Evolutionary conservation across 2,329 filamentous ascomycete genomes (phyloP), one percentile per base, ranked within the genome.

Genomic region (Graphilbum fragrans): DNA sequence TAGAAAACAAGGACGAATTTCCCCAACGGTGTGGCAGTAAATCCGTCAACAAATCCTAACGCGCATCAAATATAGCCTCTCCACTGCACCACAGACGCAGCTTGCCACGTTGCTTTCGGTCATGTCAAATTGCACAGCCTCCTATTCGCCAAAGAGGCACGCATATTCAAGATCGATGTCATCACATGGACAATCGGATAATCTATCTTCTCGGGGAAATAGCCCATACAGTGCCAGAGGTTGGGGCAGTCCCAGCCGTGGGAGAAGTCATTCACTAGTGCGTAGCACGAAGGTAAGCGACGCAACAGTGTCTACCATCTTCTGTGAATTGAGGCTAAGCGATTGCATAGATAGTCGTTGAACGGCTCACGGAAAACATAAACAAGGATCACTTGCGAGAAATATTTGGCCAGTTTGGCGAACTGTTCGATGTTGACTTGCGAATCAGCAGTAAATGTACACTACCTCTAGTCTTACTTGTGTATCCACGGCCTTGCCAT

Each of bases 321-420:
- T 19, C 25, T 20, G 33, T 25, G 19, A 38, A 19, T 31, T 22
- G 25, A 35, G 37, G 37, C 27, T 34, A 34, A 34, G n/a, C 7
- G 32, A 19, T 21, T 17, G 8, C 25, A 3, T 53, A 95, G 85
- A 88, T 98, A 57, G 86, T 98, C 17, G 83, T 98, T 37, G 92
- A 98, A 61, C 88, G 93, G 48, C 70, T 98, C 55, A 94, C 90
- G 4, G 94, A 93, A 60, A 96, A 94, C 55, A 82, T 98, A 52
- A 93, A 85, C 44, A 85, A 90, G 58, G 74, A 75, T 17, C 92
- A 98, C 54, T 67, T 98, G 7, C 74, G 77, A 50, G 92, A 98
- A 58, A 94, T 98, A 45, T 98, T 98, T 57, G 82, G 85, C 38
- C 72, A 76, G 31, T 98, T 92, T 57, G 92, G 92, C 39, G 71